Base-by-base conservation (phyloP, 2,329 filamentous ascomycete genomes). In the Metarhizium sp. region DNA sequence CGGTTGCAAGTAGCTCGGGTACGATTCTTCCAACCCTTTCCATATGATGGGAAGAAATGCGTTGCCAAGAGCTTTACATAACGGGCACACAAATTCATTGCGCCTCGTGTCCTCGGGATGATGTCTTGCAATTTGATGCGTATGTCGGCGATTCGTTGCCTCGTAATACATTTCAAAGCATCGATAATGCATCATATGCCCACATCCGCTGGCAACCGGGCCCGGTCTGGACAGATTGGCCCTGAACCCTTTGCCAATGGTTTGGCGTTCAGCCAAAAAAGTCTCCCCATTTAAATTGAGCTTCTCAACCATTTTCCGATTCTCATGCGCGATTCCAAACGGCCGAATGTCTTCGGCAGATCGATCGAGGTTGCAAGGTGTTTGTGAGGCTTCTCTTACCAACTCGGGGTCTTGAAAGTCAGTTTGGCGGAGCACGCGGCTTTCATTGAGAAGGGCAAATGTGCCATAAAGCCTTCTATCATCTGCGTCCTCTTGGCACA, bases 141-240 rank as follows among this genome's bases (percentile, higher is more conserved):
- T 82, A 67, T 99, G 95, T 43, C 94, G 83, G 58, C 92, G 81
- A 53, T 86, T 79, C 0, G 90, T 95, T 4, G 92, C 90, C 49
- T 88, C 83, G 60, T 90, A 87, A 66, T 97, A 99, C 45, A 88
- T 82, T 64, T 96, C 91, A 67, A 99, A 99, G 72, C 94, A 99
- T 62, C 82, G 85, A 68, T 89, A 97, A 69, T 99, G 94, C 94
- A 99, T 99, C 65, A 99, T 95, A 69, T 99, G 94, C 2, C 94
- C 94, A 70, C 94, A 99, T 10, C 92, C 90, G 40, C 88, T 89
- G 11, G 92, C 89, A 2, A 97, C 87, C 0, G 92, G 88, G 0
- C 92, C 94, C 18, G 81, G 77, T 32, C 80, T 78, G 38, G 84
- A 84, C 45, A 84, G 78, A 10, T 79, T 76, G 6, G 84, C 78